Percentiles rank a stretch among this genome's conserved stretches.
These are phyloP conservation scores for Cladochytrium tenue DNA, from an alignment of 371 early-diverging fungal species.

Conservation along the genomic window DNA sequence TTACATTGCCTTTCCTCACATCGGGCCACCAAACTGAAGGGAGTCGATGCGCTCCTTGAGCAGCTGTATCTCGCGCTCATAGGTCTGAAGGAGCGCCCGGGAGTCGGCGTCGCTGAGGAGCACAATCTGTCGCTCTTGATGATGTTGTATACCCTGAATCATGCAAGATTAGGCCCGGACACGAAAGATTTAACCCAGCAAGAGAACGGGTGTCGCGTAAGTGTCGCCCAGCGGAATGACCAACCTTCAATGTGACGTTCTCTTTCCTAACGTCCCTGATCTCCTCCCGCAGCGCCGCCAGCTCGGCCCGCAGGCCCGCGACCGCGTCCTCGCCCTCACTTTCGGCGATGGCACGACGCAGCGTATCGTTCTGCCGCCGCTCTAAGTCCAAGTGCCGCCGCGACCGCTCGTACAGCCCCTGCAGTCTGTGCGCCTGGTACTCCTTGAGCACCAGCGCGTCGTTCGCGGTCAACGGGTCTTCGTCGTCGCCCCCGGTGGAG, in stretches of 20 bases:
- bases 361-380: constrained; percentile 21
- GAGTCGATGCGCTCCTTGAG: neutral
- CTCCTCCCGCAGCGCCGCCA: constrained; percentile 20
- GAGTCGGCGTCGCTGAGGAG: neutral
- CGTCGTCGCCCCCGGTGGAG: constrained; percentile 7
- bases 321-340: constrained; percentile 15
- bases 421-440: constrained; percentile 27
- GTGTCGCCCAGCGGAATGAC: neutral
- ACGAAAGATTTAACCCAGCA: neutral
- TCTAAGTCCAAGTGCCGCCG: constrained; percentile 23
- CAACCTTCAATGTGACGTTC: constrained; percentile 26
- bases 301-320: constrained; percentile 11
- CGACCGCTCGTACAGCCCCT: constrained; percentile 24
- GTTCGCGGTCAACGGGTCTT: constrained; percentile 16
- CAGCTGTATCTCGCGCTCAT: neutral
- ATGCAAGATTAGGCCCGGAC: neutral
- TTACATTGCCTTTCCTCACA: no score
- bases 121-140: constrained; percentile 2
- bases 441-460: constrained; percentile 22
- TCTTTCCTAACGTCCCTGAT: constrained; percentile 15
- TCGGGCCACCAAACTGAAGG: no score
- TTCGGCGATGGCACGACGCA: constrained; percentile 19
- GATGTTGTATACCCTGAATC: neutral
- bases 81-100: neutral
- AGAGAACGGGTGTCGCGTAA: neutral